Percentiles rank a stretch among this genome's conserved stretches.
Evolutionary conservation across 257 asterid genomes (phyloP).

Genomic region (Cynanchum wilfordii): DNA sequence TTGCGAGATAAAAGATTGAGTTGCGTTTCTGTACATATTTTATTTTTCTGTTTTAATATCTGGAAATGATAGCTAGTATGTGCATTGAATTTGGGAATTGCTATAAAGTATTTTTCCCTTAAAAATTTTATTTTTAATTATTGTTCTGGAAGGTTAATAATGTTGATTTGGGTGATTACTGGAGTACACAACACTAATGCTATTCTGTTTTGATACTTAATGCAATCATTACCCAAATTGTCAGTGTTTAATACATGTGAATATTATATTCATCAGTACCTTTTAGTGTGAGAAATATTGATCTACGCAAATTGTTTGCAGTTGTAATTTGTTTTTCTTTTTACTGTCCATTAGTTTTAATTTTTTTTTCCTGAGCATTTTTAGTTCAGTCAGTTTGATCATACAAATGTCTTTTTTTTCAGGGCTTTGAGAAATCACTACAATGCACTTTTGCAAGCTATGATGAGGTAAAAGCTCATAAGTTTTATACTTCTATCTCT

Average conservation of each 20-base stretch:
- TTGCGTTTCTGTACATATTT: not conserved
- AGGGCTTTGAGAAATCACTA: conserved; percentile 85
- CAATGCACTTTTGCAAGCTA: conserved; percentile 68
- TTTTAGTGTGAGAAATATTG: not conserved
- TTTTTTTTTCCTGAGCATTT: conserved; percentile 10
- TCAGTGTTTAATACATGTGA: not conserved
- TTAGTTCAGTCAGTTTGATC: conserved; percentile 3
- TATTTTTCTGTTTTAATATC: not conserved
- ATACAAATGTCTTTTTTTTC: conserved; percentile 20
- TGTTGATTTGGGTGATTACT: not conserved
- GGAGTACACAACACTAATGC: not conserved
- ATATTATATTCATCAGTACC: not conserved
- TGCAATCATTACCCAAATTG: not conserved
- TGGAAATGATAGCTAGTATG: not conserved
- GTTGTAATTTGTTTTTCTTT: conserved; percentile 7
- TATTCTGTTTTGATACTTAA: not conserved
- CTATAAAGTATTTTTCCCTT: not conserved
- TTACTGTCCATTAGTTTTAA: conserved; percentile 8
- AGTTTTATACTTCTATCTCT: conserved; percentile 2
- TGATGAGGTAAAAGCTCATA: conserved; percentile 58
- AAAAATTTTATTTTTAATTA: not conserved
- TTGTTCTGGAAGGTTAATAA: not conserved
- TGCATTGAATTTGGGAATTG: not conserved
- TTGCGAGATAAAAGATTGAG: not conserved
- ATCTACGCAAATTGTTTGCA: not conserved